phyloP scores from a whole-genome alignment of 768 basidiomycete species.

The Trametes cingulata region DNA sequence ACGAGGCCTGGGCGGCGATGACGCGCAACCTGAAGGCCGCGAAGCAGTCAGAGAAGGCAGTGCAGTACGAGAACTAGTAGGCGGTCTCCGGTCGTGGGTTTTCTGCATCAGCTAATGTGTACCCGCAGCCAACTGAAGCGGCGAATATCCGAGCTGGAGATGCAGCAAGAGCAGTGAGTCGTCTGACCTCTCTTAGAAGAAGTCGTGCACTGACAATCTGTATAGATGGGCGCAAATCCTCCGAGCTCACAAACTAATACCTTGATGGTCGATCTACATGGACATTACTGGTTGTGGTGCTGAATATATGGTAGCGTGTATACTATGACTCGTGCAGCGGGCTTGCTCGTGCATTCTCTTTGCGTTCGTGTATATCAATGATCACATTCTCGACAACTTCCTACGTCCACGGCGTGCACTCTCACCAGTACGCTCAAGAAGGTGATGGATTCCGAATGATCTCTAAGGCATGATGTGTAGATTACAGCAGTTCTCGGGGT shows the following conservation, averaged over 20 bases:
- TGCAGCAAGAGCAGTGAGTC: conserved; percentile 80
- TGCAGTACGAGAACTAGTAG: conserved; percentile 80
- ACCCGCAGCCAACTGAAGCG: conserved; percentile 63
- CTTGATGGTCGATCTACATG: conserved; percentile 27
- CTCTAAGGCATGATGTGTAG: conserved; percentile 5
- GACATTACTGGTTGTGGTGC: conserved; percentile 3
- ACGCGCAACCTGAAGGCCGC: conserved; percentile 70
- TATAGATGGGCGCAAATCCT: conserved; percentile 69
- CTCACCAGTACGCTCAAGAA: background rate
- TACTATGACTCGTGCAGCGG: background rate
- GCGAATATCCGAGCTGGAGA: conserved; percentile 66
- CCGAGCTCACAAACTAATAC: conserved; percentile 46
- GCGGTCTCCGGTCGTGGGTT: conserved; percentile 24
- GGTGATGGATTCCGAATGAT: background rate
- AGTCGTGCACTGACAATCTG: conserved; percentile 6
- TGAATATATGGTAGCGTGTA: conserved; percentile 12
- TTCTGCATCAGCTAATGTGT: background rate
- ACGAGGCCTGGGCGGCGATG: conserved; percentile 83
- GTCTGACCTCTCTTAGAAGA: background rate
- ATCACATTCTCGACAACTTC: background rate
- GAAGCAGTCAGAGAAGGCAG: conserved; percentile 73
- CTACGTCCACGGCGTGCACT: background rate
- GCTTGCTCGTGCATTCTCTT: no score
- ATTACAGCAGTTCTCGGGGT: conserved; percentile 7
- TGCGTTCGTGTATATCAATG: background rate